Conservation (phyloP, 2,329 filamentous ascomycete species). For the Xylaria sp. region DNA sequence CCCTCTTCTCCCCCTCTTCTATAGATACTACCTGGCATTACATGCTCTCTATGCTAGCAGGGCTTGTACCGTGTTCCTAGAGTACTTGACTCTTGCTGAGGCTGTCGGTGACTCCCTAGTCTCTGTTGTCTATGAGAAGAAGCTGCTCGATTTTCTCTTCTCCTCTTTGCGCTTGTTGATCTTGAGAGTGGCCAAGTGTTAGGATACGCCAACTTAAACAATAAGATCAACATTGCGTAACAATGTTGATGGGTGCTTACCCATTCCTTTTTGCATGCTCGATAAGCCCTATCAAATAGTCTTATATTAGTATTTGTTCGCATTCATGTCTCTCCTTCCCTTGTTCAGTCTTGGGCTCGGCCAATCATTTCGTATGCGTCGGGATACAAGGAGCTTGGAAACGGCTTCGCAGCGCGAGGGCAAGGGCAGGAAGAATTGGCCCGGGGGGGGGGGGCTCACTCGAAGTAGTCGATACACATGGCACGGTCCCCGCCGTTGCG, state of each 20-base stretch:
- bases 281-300: conserved; percentile 26
- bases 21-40: background rate
- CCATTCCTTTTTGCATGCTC: conserved; percentile 38
- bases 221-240: background rate
- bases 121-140: conserved; percentile 22
- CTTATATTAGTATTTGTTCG: conserved; percentile 16
- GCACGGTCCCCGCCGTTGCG: conserved; percentile 86
- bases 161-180: conserved; percentile 37
- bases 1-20: background rate
- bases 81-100: background rate
- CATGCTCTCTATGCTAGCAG: background rate
- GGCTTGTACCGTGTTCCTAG: background rate
- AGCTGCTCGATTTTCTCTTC: conserved; percentile 28
- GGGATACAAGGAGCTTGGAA: background rate
- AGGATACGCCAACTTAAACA: conserved; percentile 15
- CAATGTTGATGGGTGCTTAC: conserved; percentile 24
- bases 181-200: conserved; percentile 25
- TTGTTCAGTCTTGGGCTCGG: background rate
- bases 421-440: background rate
- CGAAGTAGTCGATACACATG: conserved; percentile 97
- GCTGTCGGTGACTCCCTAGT: background rate
- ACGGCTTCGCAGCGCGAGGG: background rate
- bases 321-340: background rate
- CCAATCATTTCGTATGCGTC: background rate
- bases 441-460: conserved; percentile 67